Base-by-base conservation (phyloP, 2,329 filamentous ascomycete genomes). In the Nemania serpens region DNA sequence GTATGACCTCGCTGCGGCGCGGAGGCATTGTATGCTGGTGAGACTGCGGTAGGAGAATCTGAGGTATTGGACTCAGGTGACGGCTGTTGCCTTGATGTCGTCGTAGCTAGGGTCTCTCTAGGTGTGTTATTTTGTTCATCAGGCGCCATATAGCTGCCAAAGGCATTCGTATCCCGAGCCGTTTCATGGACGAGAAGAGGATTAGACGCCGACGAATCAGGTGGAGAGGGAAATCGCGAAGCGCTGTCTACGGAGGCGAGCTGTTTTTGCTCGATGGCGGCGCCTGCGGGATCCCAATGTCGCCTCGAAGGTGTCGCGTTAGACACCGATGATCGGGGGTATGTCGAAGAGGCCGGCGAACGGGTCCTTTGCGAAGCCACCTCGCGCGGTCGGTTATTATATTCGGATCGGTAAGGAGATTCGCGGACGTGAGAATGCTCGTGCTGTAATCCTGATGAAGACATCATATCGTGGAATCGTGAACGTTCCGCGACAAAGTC, bases 401-500 rank as follows among this genome's bases (percentile, higher is more conserved):
- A 76, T 51, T 72, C 65, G 64, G 77, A 71, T 66, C 75, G 61
- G 65, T 75, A 74, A 59, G 75, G 74, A 46, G 71, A 74, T 69
- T 82, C 77, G 73, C 81, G 78, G 58, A 79, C 71, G 61, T 78
- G 78, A 65, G 78, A 79, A 66, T 81, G 80, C 65, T 78, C 79
- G 65, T 78, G 79, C 65, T 75, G 76, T 65, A 80, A 69, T 52
- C 77, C 77, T 46, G 81, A 75, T 58, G 78, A 76, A 61, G 79
- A 77, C 80, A 91, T 89, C 82, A 88, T 90, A 79, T 82, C 86
- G 80, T 87, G 85, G 77, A 89, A 88, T 78, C 87, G 84, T 70
- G 85, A 82, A 69, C 88, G 82, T 78, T 91, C 88, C 76, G 90
- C 84, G 78, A 88, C 86, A 79, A 88, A 88, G 81, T 94, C 91